phyloP scores from a whole-genome alignment of 352 stramenopile genomes.

The Pythium folliculosum region DNA sequence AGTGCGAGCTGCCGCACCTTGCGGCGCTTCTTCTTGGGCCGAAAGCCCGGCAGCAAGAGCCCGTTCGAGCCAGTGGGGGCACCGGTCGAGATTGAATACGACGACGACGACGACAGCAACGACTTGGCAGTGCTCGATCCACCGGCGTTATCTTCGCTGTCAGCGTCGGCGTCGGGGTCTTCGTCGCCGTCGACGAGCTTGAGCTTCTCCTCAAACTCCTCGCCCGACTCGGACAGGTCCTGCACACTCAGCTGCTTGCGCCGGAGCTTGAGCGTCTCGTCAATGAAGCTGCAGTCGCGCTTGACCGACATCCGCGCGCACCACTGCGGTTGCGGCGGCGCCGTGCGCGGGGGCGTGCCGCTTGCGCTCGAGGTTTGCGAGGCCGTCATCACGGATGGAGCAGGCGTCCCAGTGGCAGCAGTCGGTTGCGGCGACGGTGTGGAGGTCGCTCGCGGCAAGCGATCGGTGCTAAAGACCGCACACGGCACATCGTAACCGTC shows the following conservation, averaged over 20 bases:
- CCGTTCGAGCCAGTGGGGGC: neutral
- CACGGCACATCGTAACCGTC: neutral
- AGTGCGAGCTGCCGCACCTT: constrained; percentile 54
- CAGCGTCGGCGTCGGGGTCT: constrained; percentile 1
- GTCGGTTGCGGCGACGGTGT: neutral
- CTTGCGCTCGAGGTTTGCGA: constrained; percentile 5
- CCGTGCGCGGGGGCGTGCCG: constrained; percentile 6
- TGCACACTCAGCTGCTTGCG: constrained; percentile 26
- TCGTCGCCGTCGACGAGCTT: constrained; percentile 25
- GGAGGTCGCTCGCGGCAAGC: neutral
- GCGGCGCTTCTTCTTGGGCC: constrained; percentile 47
- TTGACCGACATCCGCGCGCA: constrained; percentile 58
- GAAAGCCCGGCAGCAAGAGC: constrained; percentile 33
- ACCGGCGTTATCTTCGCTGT: neutral
- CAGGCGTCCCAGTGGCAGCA: too few species aligned
- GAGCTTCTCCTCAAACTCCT: constrained; percentile 31
- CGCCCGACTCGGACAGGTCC: constrained; percentile 49
- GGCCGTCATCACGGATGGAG: neutral
- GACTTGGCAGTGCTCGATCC: neutral
- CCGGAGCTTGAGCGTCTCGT: constrained; percentile 26
- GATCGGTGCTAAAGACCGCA: neutral
- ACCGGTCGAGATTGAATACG: neutral
- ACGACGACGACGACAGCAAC: neutral
- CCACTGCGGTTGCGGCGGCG: constrained; percentile 26
- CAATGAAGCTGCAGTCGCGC: constrained; percentile 61